These are phyloP conservation scores for Telfairia occidentalis DNA, from an alignment of 331 rosid genomes.

Conservation along the genomic window DNA sequence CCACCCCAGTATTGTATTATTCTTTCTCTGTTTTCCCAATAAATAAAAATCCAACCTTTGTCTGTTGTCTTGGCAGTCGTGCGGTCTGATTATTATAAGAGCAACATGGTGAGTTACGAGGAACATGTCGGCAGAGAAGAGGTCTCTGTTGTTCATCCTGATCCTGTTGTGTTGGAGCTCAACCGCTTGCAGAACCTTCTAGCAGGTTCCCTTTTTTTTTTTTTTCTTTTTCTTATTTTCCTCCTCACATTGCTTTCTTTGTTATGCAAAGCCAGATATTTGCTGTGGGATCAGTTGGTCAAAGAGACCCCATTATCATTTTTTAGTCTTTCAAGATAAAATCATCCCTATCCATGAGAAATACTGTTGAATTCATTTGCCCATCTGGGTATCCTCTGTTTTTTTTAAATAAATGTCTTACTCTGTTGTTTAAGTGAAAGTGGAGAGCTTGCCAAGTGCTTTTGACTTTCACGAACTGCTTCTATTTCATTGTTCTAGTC, in stretches of 20 bases:
- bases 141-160: constrained; percentile 31
- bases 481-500: neutral
- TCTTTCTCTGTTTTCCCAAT: neutral
- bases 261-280: neutral
- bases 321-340: neutral
- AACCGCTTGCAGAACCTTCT: constrained; percentile 57
- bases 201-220: constrained; percentile 42
- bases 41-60: neutral
- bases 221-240: neutral
- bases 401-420: neutral
- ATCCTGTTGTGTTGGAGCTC: constrained; percentile 57
- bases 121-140: constrained; percentile 43
- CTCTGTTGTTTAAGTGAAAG: neutral
- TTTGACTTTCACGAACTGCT: neutral
- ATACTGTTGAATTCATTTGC: neutral
- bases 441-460: neutral
- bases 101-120: constrained; percentile 41
- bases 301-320: neutral
- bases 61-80: neutral
- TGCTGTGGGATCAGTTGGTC: neutral
- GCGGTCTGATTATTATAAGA: neutral
- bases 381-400: neutral
- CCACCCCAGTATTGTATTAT: neutral
- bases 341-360: neutral
- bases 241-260: neutral